Evolutionary conservation across 176 grass and related monocot genomes (phyloP), one percentile per base, ranked within the genome.

Genomic region (Melocanna baccifera): DNA sequence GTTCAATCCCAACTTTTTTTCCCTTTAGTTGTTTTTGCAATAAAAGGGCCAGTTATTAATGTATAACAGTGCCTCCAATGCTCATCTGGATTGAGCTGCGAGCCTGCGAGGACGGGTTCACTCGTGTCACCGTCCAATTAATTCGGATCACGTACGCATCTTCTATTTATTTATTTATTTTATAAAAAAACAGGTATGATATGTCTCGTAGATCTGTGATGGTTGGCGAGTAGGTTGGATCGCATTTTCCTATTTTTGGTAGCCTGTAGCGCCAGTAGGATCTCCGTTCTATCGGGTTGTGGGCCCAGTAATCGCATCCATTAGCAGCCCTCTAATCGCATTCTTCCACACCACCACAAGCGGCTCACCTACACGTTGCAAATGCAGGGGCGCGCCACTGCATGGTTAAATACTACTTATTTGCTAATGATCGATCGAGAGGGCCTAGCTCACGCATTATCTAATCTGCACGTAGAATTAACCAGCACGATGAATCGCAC

Each of bases 351-450:
- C 22, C 45, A 40, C 11, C 2, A 0, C 12, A 40, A 78, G 83
- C 78, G 50, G 83, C 70, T 85, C 68, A 85, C 64, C 74, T 78
- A 66, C 64, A 59, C 8, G 13, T 58, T 19, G 51, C 26, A 4
- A 11, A 57, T 11, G 11, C 48, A 67, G n/a, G 10, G 10, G 0
- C 34, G 20, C n/a, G 15, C 29, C 61, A 22, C 36, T 46, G n/a
- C 34, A 11, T 57, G 53, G 13, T 76, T 67, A 55, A 51, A 52
- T 9, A 32, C 47, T 74, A 6, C 25, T 15, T 28, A 36, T 36
- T 42, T 9, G 41, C 14, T 18, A 40, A 18, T 7, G 4, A 32
- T 64, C 61, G 9, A 20, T 40, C 36, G 22, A 22, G 20, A 56
- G 53, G 20, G 53, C n/a, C 7, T n/a, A 56, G 2, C 19, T 56